phyloP scores from a whole-genome alignment of 139 green algal genomes.

The Coelastrella sp. region DNA sequence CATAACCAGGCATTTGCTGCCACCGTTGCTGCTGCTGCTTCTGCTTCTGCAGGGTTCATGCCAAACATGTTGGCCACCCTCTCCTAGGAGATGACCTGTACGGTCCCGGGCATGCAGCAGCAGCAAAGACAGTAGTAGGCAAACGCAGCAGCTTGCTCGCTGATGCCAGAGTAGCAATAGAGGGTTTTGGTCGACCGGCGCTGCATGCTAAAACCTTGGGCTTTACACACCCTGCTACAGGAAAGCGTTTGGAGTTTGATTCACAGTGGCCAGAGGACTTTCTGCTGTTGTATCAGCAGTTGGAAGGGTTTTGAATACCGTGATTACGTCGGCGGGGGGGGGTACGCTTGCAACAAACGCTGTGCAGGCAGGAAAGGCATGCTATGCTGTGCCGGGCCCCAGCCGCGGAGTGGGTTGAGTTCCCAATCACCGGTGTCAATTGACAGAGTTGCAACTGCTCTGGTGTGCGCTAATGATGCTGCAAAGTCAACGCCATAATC shows the following conservation, averaged over 20 bases:
- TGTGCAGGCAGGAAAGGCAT: too few relatives aligned
- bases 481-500: too few relatives aligned
- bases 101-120: conserved; percentile 65
- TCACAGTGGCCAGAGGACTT: conserved; percentile 80
- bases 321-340: too few relatives aligned
- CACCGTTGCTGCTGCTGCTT: background rate
- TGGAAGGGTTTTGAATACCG: too few relatives aligned
- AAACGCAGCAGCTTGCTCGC: conserved; percentile 36
- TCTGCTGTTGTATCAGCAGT: background rate
- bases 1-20: background rate
- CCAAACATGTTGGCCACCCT: conserved; percentile 86
- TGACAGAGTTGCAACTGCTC: too few relatives aligned
- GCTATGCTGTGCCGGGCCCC: too few relatives aligned
- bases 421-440: too few relatives aligned
- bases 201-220: conserved; percentile 89
- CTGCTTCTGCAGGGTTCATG: conserved; percentile 79
- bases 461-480: too few relatives aligned
- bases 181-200: conserved; percentile 72
- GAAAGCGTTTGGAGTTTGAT: conserved; percentile 76
- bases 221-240: conserved; percentile 81
- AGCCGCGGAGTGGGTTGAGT: too few relatives aligned
- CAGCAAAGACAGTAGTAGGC: conserved; percentile 32
- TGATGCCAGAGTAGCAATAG: conserved; percentile 33
- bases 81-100: conserved; percentile 95
- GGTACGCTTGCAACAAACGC: too few relatives aligned